A percentile compares a stretch with the other conserved stretches of the same genome.
These are phyloP conservation scores for Dioscorea zingiberensis DNA, from an alignment of 106 monocot genomes.

Conservation along the genomic window DNA sequence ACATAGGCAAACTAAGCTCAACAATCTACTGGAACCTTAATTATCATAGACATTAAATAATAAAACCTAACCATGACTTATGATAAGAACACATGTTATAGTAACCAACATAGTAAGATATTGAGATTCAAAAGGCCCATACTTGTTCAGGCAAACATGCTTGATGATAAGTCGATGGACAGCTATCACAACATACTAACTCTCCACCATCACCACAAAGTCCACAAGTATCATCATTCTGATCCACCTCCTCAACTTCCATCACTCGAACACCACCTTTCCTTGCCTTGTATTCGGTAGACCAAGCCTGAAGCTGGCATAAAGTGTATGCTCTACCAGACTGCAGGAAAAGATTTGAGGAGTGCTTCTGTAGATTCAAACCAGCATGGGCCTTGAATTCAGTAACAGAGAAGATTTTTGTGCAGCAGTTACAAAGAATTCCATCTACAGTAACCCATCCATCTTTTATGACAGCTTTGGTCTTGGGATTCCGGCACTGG, in stretches of 20 bases:
- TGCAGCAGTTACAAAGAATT: conserved; percentile 81
- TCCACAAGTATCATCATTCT: conserved; percentile 95
- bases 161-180: conserved; percentile 88
- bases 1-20: too few species aligned
- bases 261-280: conserved; percentile 26
- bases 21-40: too few species aligned
- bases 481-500: conserved; percentile 48
- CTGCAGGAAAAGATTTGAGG: conserved; percentile 59
- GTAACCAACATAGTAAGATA: too few species aligned
- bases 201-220: conserved; percentile 93
- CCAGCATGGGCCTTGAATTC: conserved; percentile 71
- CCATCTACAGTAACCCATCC: conserved; percentile 69
- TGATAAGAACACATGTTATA: too few species aligned
- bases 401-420: conserved; percentile 48
- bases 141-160: conserved; percentile 56
- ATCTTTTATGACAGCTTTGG: conserved; percentile 44
- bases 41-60: too few species aligned
- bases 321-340: conserved; percentile 52
- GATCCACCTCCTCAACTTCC: conserved; percentile 51
- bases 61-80: too few species aligned
- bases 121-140: conserved; percentile 1
- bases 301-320: conserved; percentile 89
- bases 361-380: conserved; percentile 32
- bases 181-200: conserved; percentile 87
- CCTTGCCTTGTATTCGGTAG: conserved; percentile 62